Percentiles rank a stretch among this genome's conserved stretches.
Evolutionary conservation across 495 filamentous ascomycete species (phyloP).

Genomic region (Daldinia childiae): DNA sequence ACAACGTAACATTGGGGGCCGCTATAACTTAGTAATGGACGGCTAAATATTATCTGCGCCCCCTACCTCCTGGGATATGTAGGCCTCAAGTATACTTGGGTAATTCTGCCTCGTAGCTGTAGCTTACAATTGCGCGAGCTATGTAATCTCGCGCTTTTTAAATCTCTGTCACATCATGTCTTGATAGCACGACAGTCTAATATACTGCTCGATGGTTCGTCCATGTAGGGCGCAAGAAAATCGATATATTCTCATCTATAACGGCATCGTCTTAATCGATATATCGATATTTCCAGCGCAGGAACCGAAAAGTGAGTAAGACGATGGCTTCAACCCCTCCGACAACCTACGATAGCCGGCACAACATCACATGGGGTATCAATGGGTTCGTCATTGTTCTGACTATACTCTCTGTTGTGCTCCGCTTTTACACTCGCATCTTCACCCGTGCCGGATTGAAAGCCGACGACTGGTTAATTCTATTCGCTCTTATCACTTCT

Average conservation of each 20-base stretch:
- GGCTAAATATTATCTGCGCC: not conserved
- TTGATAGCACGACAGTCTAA: not conserved
- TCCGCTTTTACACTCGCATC: conserved; percentile 46
- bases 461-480: conserved; percentile 45
- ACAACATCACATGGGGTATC: conserved; percentile 12
- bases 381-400: conserved; percentile 36
- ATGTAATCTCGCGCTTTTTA: not conserved
- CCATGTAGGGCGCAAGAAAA: not conserved
- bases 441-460: conserved; percentile 37
- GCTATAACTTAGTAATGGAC: not conserved
- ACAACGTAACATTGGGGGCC: not conserved
- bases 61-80: not conserved
- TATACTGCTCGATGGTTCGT: not conserved
- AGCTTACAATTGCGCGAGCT: not conserved
- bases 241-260: not conserved
- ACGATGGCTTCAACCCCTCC: conserved; percentile 9
- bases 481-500: conserved; percentile 24
- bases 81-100: not conserved
- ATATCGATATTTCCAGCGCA: not conserved
- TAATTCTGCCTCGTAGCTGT: not conserved
- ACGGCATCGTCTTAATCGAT: not conserved
- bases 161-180: not conserved
- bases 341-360: not conserved
- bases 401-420: conserved; percentile 26
- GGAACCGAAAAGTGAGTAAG: too few species aligned